phyloP scores from a whole-genome alignment of 2,329 filamentous ascomycete genomes.

The Cladosporium velox region DNA sequence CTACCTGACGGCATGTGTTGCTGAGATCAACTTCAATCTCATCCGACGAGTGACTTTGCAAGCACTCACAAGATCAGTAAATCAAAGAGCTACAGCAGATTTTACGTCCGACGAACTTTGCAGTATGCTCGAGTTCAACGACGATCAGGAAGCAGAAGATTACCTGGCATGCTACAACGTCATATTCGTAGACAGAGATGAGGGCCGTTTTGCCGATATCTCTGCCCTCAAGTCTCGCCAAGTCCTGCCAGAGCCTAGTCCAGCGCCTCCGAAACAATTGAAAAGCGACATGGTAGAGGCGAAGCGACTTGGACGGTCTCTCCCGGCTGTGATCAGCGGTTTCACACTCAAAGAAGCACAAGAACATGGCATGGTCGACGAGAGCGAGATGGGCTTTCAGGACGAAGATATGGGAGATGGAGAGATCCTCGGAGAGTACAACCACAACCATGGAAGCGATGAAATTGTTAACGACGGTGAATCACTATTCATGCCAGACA shows the following conservation, averaged over 20 bases:
- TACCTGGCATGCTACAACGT: slow-evolving; percentile 59
- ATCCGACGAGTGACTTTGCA: slow-evolving; percentile 59
- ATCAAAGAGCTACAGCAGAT: slow-evolving; percentile 46
- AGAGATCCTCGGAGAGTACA: slow-evolving; percentile 6
- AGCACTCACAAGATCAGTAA: slow-evolving; percentile 45
- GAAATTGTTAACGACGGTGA: slow-evolving; percentile 36
- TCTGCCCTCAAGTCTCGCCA: slow-evolving; percentile 27
- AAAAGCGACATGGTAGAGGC: slow-evolving; percentile 53
- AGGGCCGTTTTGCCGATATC: slow-evolving; percentile 33
- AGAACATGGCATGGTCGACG: slow-evolving; percentile 52
- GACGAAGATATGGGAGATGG: slow-evolving; percentile 25
- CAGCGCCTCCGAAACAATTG: slow-evolving; percentile 46
- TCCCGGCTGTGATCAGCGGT: slow-evolving; percentile 61
- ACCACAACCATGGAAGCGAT: slow-evolving; percentile 28
- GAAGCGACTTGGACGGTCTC: slow-evolving; percentile 57
- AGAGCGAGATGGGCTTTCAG: slow-evolving; percentile 38
- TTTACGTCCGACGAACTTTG: slow-evolving; percentile 59
- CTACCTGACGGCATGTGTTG: slow-evolving; percentile 65
- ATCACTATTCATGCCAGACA: slow-evolving; percentile 47
- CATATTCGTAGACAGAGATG: slow-evolving; percentile 48
- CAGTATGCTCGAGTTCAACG: slow-evolving; percentile 57
- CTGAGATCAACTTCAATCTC: slow-evolving; percentile 63
- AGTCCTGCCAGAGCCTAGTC: slow-evolving; percentile 34
- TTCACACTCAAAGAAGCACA: slow-evolving; percentile 55
- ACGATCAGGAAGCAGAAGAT: slow-evolving; percentile 53